Conservation (phyloP, 83 land plant genomes). For the Thuja plicata region DNA sequence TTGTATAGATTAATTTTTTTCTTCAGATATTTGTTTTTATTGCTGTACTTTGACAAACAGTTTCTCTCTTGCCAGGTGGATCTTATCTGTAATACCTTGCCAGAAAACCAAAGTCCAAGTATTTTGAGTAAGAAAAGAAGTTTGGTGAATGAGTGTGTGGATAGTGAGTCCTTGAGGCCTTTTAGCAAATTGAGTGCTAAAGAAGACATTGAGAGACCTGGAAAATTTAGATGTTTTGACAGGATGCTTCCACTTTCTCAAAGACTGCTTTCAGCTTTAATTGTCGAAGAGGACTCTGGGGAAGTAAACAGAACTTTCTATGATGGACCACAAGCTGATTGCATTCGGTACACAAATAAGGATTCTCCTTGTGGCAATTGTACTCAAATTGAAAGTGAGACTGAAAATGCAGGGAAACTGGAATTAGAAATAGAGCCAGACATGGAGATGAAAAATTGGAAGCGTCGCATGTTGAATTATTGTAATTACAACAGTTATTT, state of each 20-base stretch:
- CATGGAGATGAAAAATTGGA: constrained; percentile 29
- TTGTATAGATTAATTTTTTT: not conserved
- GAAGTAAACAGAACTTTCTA: constrained; percentile 11
- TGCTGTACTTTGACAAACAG: not conserved
- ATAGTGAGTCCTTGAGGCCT: constrained; percentile 20
- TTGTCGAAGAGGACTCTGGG: constrained; percentile 62
- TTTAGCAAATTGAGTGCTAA: constrained; percentile 7
- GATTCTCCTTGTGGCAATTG: constrained; percentile 21
- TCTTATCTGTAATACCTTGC: not conserved
- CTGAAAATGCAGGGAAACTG: constrained; percentile 25
- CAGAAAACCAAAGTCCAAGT: not conserved
- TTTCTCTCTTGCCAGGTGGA: constrained; percentile 18
- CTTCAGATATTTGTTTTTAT: not conserved
- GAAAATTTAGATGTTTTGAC: constrained; percentile 33
- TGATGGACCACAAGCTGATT: constrained; percentile 20
- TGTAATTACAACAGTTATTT: constrained; percentile 29
- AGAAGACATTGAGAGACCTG: constrained; percentile 23
- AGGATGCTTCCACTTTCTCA: constrained; percentile 74
- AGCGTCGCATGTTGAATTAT: constrained; percentile 17
- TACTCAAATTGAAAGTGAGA: constrained; percentile 30
- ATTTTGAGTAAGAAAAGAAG: not conserved
- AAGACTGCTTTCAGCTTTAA: constrained; percentile 83
- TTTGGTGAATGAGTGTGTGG: constrained; percentile 26
- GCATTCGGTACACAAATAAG: constrained; percentile 16
- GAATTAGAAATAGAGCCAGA: constrained; percentile 42